Percentiles rank a stretch among this genome's conserved stretches.
Conservation (phyloP, 2,329 filamentous ascomycete genomes). For the Albifimbria verrucaria region DNA sequence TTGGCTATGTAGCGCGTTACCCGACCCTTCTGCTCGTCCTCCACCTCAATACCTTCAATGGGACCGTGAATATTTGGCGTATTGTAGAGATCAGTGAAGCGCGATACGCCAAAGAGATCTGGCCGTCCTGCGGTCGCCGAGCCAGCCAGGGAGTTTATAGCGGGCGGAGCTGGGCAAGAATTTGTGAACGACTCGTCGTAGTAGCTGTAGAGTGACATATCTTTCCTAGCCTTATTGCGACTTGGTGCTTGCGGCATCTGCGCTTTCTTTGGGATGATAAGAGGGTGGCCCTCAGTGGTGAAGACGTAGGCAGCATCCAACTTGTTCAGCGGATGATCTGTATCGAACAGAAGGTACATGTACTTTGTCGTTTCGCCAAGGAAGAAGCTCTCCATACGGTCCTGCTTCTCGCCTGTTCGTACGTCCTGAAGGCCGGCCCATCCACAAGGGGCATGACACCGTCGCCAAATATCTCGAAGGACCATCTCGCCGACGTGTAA, state of each 20-base stretch:
- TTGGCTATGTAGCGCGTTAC: slow-evolving; percentile 44
- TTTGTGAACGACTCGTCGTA: slow-evolving; percentile 47
- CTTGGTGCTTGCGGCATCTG: slow-evolving; percentile 9
- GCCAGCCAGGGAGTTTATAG: slow-evolving; percentile 62
- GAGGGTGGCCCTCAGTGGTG: slow-evolving; percentile 90
- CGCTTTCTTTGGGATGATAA: slow-evolving; percentile 66
- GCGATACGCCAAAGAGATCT: slow-evolving; percentile 87
- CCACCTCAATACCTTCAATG: slow-evolving; percentile 30
- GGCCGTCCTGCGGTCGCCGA: slow-evolving; percentile 75
- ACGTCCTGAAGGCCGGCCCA: slow-evolving; percentile 90
- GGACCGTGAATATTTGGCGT: slow-evolving; percentile 62
- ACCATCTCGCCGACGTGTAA: slow-evolving; percentile 95
- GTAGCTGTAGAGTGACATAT: slow-evolving; percentile 28
- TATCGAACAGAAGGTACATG: slow-evolving; percentile 85
- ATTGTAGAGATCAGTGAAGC: slow-evolving; percentile 75
- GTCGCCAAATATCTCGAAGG: slow-evolving; percentile 77
- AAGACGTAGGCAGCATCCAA: slow-evolving; percentile 89
- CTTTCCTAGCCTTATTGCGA: slow-evolving; percentile 1
- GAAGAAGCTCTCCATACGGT: slow-evolving; percentile 99
- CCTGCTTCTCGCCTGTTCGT: slow-evolving; percentile 76
- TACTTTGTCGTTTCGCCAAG: slow-evolving; percentile 96
- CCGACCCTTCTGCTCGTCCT: slow-evolving; percentile 46
- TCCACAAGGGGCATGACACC: slow-evolving; percentile 88
- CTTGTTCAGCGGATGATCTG: slow-evolving; percentile 80
- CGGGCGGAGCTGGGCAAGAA: slow-evolving; percentile 64